These are phyloP conservation scores for Xerocomellus chrysenteron DNA, from an alignment of 768 basidiomycete genomes.

Conservation along the genomic window DNA sequence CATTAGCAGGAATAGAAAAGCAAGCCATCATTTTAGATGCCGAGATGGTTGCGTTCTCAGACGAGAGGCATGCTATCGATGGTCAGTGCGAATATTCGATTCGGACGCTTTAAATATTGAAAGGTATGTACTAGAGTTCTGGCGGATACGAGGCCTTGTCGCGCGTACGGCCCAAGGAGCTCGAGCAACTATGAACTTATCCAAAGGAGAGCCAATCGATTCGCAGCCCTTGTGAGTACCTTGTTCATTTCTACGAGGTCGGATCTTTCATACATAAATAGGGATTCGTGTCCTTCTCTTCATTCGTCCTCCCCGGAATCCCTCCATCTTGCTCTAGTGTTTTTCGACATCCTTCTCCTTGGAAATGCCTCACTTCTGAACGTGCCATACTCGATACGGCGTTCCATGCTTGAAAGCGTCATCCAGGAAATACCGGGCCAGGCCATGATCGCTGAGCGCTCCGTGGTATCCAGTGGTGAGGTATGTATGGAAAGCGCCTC, in stretches of 20 bases:
- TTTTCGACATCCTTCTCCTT: conserved; percentile 81
- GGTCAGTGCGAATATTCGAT: conserved; percentile 44
- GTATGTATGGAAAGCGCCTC: conserved; percentile 9
- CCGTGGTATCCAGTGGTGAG: conserved; percentile 36
- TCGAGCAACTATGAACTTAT: conserved; percentile 34
- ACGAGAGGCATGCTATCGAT: conserved; percentile 55
- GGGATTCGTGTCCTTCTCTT: conserved; percentile 43
- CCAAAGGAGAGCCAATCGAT: conserved; percentile 19
- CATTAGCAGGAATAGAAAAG: conserved; percentile 47
- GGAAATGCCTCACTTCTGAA: conserved; percentile 59
- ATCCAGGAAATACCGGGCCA: conserved; percentile 56
- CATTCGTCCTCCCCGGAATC: conserved; percentile 37
- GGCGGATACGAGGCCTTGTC: conserved; percentile 65
- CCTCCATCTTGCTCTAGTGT: conserved; percentile 75
- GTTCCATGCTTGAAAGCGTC: conserved; percentile 57
- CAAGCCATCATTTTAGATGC: conserved; percentile 67
- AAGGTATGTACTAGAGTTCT: conserved; percentile 56
- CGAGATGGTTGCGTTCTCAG: conserved; percentile 86
- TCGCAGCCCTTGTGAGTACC: conserved; percentile 20
- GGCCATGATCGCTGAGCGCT: conserved; percentile 61
- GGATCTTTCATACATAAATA: conserved; percentile 9
- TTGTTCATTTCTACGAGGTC: background rate
- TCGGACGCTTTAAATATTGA: conserved; percentile 2
- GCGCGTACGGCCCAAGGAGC: conserved; percentile 56
- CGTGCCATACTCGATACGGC: conserved; percentile 56